These are phyloP conservation scores for Pistacia vera DNA, from an alignment of 345 rosid species.

Conservation along the genomic window DNA sequence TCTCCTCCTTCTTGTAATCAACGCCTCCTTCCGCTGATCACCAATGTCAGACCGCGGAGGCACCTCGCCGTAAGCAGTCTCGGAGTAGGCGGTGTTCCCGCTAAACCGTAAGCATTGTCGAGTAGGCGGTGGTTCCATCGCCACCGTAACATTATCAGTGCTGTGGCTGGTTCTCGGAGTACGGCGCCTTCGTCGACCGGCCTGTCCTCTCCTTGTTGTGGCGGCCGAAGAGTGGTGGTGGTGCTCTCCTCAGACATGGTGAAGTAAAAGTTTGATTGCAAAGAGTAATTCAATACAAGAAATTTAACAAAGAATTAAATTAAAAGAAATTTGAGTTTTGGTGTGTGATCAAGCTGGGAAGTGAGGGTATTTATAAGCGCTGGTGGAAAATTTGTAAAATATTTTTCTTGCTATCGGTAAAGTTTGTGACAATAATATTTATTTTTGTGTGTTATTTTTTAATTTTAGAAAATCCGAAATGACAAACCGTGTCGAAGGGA, in stretches of 20 bases:
- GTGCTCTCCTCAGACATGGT: slow-evolving; percentile 51
- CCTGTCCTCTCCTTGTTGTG: slow-evolving; percentile 34
- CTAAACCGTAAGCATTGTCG: neutral
- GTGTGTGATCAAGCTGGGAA: neutral
- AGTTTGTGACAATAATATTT: no score
- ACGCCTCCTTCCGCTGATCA: neutral
- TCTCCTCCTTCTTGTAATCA: slow-evolving; percentile 58
- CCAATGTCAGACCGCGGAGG: neutral
- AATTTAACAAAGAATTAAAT: neutral
- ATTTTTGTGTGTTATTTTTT: no score
- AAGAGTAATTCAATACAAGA: neutral
- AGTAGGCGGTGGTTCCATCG: slow-evolving; percentile 3
- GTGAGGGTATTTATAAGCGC: slow-evolving; percentile 16
- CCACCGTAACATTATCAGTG: neutral
- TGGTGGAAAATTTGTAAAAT: neutral
- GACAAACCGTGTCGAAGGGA: no score
- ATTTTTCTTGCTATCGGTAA: neutral
- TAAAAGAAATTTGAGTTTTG: neutral
- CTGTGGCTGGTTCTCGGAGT: no score
- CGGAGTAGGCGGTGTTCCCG: slow-evolving; percentile 10
- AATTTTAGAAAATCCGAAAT: no score
- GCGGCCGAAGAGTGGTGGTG: slow-evolving; percentile 48
- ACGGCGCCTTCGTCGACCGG: slow-evolving; percentile 22
- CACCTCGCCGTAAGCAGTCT: neutral
- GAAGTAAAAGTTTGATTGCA: neutral